Base-by-base conservation (phyloP, 2,329 filamentous ascomycete genomes). In the Diaporthe longicolla region DNA sequence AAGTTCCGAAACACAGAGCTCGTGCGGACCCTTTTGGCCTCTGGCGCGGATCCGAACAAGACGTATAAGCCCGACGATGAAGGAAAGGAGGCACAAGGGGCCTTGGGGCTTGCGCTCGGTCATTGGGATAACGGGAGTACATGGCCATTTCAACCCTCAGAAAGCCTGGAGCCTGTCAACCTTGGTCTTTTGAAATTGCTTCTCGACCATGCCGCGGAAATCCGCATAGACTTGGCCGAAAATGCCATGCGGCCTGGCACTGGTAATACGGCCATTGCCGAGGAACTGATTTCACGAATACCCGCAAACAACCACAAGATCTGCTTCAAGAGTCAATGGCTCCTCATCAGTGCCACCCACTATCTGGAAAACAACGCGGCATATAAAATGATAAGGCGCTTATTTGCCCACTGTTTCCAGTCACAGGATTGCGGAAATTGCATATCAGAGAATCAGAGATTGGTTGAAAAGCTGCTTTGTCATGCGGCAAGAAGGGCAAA, bases 381-480 rank as follows among this genome's bases (percentile, higher is more conserved):
- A 8, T 2, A 48, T n/a, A 0, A 17, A 1, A 4, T 48, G 0
- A 17, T 65, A 19, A 8, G 37, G 10, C 10, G 26, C 10, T 4
- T 65, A 1, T 50, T 65, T 9, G 1, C 10, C 19, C 4, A 65
- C 4, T 65, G 59, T 32, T 32, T 0, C 3, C 19, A 48, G 17
- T 65, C 59, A n/a, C n/a, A 5, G 1, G 11, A 48, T 1, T 65
- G 59, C 17, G 59, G 59, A 1, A n/a, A 3, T 2, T 65, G 59
- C 26, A 2, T 1, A 48, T n/a, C 59, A 3, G 26, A 50, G 4
- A 1, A 35, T 15, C 26, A 26, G 1, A 45, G 0, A 1, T 6
- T n/a, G 10, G 3, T 65, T 4, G 59, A 65, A 2, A 48, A 17
- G 6, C 26, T 48, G 40, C 59, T 65, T 10, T 65, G 26, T 1